Evolutionary conservation across 805 yeast genomes (phyloP).

Genomic region (Kodamaea jinghongensis): DNA sequence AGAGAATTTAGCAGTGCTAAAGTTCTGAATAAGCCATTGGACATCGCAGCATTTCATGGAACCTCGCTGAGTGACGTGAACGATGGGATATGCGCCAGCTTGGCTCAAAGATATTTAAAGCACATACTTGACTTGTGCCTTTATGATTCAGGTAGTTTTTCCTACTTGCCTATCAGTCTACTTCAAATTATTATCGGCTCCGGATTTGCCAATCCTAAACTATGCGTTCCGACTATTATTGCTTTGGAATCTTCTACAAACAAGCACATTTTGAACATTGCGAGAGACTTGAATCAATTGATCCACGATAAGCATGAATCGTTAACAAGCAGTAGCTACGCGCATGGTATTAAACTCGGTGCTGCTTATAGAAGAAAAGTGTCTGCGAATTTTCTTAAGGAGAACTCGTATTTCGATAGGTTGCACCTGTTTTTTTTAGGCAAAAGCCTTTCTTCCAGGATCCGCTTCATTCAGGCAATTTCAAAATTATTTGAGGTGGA

Average conservation of each 20-base stretch:
- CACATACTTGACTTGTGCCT: conserved; percentile 50
- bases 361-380: conserved; percentile 39
- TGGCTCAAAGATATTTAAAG: conserved; percentile 61
- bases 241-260: conserved; percentile 61
- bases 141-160: conserved; percentile 41
- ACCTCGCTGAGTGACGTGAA: conserved; percentile 43
- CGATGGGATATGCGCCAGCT: conserved; percentile 73
- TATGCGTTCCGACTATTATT: conserved; percentile 64
- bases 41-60: conserved; percentile 55
- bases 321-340: conserved; percentile 61
- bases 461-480: conserved; percentile 36
- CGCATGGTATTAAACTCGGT: conserved; percentile 60
- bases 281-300: conserved; percentile 51
- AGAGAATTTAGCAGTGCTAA: conserved; percentile 37
- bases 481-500: conserved; percentile 15
- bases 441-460: conserved; percentile 34
- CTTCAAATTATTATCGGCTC: conserved; percentile 54
- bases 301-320: conserved; percentile 68
- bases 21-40: conserved; percentile 38
- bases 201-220: conserved; percentile 75
- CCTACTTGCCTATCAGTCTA: conserved; percentile 52
- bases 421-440: conserved; percentile 47
- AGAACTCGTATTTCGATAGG: conserved; percentile 32
- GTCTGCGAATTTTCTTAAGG: conserved; percentile 22
- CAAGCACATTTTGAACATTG: conserved; percentile 43